Evolutionary conservation across 768 basidiomycete genomes (phyloP).

Genomic region (Pisolithus albus): DNA sequence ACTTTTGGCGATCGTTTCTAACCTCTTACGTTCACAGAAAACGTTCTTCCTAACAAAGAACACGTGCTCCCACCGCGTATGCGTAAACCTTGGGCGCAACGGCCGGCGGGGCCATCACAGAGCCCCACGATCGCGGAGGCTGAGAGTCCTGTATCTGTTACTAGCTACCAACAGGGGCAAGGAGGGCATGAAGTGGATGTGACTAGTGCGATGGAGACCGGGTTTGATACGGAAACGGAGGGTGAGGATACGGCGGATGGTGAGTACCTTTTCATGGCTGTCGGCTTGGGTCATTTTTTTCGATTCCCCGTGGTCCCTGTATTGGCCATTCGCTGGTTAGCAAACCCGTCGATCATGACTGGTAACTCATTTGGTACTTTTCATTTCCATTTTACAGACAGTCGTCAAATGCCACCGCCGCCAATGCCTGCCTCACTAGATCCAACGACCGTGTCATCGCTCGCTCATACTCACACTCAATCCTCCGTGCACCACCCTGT

Average conservation of each 20-base stretch:
- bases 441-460: slow-evolving; percentile 32
- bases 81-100: slow-evolving; percentile 41
- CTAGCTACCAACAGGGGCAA: not conserved
- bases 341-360: slow-evolving; percentile 5
- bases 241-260: slow-evolving; percentile 17
- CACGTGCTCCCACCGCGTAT: slow-evolving; percentile 56
- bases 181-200: slow-evolving; percentile 11
- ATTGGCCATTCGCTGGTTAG: not conserved
- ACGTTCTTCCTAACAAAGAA: slow-evolving; percentile 5
- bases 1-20: not conserved
- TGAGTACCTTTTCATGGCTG: slow-evolving; percentile 6
- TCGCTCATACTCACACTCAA: slow-evolving; percentile 14
- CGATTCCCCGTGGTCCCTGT: too few relatives aligned
- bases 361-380: slow-evolving; percentile 1
- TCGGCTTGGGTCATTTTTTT: not conserved
- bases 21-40: slow-evolving; percentile 2
- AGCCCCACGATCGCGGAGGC: slow-evolving; percentile 12
- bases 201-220: slow-evolving; percentile 22
- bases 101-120: not conserved
- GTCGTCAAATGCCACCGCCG: slow-evolving; percentile 44
- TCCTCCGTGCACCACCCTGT: not conserved
- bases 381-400: slow-evolving; percentile 20
- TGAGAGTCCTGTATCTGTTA: slow-evolving; percentile 15
- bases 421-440: slow-evolving; percentile 41
- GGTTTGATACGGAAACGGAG: slow-evolving; percentile 28